Evolutionary conservation across 305 asterid genomes (phyloP).

Genomic region (Fraxinus albicans): DNA sequence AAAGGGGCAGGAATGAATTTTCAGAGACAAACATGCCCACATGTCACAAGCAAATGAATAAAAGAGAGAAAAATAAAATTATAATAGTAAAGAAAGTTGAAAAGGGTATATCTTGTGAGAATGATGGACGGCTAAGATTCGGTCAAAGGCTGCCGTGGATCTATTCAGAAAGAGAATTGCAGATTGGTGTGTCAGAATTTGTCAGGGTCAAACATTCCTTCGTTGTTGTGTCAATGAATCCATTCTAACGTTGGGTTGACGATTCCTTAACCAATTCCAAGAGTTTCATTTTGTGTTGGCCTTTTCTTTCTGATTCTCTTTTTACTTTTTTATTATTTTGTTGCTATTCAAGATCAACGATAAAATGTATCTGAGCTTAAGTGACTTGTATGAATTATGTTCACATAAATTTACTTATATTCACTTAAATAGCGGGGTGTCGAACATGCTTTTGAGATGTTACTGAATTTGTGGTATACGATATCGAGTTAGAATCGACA

Average conservation of each 20-base stretch:
- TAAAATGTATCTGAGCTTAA: neutral
- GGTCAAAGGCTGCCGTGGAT: conserved; percentile 67
- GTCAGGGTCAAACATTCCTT: neutral
- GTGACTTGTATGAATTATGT: neutral
- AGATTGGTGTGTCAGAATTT: neutral
- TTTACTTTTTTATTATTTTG: neutral
- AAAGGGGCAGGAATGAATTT: neutral
- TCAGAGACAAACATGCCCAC: neutral
- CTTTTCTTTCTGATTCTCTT: neutral
- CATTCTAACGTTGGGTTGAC: neutral
- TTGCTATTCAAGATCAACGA: neutral
- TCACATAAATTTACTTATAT: neutral
- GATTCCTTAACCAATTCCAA: neutral
- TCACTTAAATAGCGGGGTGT: neutral
- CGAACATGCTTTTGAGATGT: neutral
- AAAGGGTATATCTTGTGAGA: neutral
- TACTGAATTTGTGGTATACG: neutral
- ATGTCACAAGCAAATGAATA: neutral
- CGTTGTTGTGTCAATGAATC: neutral
- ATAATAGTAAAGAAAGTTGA: neutral
- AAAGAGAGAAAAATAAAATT: neutral
- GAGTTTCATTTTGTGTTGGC: neutral
- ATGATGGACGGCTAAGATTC: conserved; percentile 49
- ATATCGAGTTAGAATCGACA: neutral
- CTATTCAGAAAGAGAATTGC: conserved; percentile 30